Evolutionary conservation across 108 stramenopile genomes (phyloP).

Genomic region (Epithemia pelagica): DNA sequence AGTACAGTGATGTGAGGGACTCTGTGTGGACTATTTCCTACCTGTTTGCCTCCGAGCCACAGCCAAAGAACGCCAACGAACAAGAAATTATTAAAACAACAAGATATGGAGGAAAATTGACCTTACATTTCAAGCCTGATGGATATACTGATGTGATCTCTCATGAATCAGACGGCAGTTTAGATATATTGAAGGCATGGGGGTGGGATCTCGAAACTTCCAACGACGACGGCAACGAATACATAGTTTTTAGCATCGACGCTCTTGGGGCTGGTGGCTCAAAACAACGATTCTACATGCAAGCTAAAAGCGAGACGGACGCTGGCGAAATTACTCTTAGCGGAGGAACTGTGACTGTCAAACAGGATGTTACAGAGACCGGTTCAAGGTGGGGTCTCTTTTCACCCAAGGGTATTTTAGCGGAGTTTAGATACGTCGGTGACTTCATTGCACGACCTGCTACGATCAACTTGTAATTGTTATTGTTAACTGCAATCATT

Average conservation of each 20-base stretch:
- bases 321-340: slow-evolving; percentile 18
- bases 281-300: slow-evolving; percentile 48
- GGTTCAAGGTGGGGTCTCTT: slow-evolving; percentile 46
- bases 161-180: neutral
- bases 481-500: neutral
- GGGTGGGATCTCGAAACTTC: slow-evolving; percentile 61
- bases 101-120: slow-evolving; percentile 39
- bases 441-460: slow-evolving; percentile 20
- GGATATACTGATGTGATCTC: slow-evolving; percentile 44
- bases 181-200: slow-evolving; percentile 45
- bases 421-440: slow-evolving; percentile 36
- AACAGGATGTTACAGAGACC: slow-evolving; percentile 39
- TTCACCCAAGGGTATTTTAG: slow-evolving; percentile 43
- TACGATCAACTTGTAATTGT: neutral
- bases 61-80: slow-evolving; percentile 17
- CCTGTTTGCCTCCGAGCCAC: slow-evolving; percentile 47
- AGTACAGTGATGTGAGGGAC: neutral
- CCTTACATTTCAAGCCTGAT: slow-evolving; percentile 31
- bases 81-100: slow-evolving; percentile 1
- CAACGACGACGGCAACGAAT: slow-evolving; percentile 34
- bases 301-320: slow-evolving; percentile 30
- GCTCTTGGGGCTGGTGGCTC: slow-evolving; percentile 18
- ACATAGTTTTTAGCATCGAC: slow-evolving; percentile 55
- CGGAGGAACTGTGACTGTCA: slow-evolving; percentile 58
- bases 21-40: slow-evolving; percentile 37